Evolutionary conservation across 768 basidiomycete genomes (phyloP).

Genomic region (Suillus cothurnatus): DNA sequence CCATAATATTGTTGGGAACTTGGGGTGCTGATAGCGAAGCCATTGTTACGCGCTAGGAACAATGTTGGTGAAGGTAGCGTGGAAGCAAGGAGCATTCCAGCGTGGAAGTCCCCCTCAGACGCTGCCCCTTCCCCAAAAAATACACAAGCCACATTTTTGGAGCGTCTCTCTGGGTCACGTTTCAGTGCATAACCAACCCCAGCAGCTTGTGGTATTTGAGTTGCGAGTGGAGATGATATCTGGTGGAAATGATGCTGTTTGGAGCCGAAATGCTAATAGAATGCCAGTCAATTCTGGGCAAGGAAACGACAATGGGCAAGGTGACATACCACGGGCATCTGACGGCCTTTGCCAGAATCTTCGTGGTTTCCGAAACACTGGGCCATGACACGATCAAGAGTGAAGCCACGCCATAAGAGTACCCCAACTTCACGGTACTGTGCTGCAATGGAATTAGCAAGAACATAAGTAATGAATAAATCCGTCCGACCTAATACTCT

Average conservation of each 20-base stretch:
- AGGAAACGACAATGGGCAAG: not conserved
- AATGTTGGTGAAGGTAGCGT: constrained; percentile 74
- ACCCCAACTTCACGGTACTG: constrained; percentile 96
- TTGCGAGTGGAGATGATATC: constrained; percentile 91
- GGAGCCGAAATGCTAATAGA: constrained; percentile 79
- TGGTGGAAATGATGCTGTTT: constrained; percentile 86
- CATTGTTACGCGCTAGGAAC: constrained; percentile 81
- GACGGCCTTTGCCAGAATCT: constrained; percentile 85
- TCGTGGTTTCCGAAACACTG: constrained; percentile 90
- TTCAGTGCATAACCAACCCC: constrained; percentile 90
- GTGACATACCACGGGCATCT: constrained; percentile 85
- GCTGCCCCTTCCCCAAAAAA: constrained; percentile 96
- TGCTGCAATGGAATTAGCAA: constrained; percentile 41
- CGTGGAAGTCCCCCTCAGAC: constrained; percentile 95
- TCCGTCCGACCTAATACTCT: constrained; percentile 69
- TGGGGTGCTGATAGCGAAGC: constrained; percentile 95
- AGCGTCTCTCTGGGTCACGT: constrained; percentile 68
- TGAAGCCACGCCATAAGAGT: constrained; percentile 84
- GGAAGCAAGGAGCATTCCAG: constrained; percentile 80
- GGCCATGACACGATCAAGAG: constrained; percentile 79
- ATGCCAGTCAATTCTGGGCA: constrained; percentile 10
- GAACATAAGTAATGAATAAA: not conserved
- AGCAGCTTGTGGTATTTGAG: constrained; percentile 94
- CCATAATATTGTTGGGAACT: constrained; percentile 87
- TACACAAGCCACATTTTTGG: constrained; percentile 78